Percentiles rank a stretch among this genome's conserved stretches.
Conservation (phyloP, 2,329 filamentous ascomycete species). For the Alternaria angustiovoidea region DNA sequence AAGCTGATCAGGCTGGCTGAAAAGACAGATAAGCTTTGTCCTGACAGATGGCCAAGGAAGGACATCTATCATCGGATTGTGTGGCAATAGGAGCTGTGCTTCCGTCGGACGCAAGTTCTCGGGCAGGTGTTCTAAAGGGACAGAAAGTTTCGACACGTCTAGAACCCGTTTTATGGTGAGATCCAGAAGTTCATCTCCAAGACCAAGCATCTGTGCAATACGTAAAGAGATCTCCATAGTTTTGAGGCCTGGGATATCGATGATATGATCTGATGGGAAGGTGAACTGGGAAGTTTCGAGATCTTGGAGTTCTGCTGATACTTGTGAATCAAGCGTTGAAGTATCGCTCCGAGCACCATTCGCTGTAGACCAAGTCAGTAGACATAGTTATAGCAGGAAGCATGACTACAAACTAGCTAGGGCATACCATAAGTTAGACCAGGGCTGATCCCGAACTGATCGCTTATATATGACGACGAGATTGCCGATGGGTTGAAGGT, state of each 20-base stretch:
- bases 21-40: background rate
- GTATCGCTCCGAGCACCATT: background rate
- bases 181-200: background rate
- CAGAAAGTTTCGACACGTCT: background rate
- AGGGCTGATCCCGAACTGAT: background rate
- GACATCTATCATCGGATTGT: background rate
- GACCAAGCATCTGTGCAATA: background rate
- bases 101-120: background rate
- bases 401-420: background rate
- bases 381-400: background rate
- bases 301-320: conserved; percentile 1
- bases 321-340: background rate
- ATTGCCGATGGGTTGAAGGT: background rate
- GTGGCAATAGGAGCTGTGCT: background rate
- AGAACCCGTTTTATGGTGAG: background rate
- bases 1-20: background rate
- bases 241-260: background rate
- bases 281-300: background rate
- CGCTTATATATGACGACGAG: background rate
- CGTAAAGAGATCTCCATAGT: background rate
- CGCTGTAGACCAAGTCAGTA: background rate
- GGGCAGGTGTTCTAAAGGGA: background rate
- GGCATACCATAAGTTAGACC: background rate
- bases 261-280: conserved; percentile 1
- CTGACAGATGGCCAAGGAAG: conserved; percentile 2